Evolutionary conservation across 306 rosid species (phyloP).

Genomic region (Ochetophila trinervis): DNA sequence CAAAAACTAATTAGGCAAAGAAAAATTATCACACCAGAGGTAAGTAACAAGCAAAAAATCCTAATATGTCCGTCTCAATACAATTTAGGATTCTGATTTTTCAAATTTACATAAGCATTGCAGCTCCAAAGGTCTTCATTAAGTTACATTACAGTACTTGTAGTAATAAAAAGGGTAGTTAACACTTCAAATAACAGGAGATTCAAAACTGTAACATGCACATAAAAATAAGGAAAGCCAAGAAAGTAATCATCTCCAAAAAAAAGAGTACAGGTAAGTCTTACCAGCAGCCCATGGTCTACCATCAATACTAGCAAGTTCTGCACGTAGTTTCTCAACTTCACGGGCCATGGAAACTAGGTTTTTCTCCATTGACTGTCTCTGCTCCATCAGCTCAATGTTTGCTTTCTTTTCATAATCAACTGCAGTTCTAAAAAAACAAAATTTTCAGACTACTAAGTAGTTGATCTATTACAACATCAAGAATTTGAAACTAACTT

Average conservation of each 20-base stretch:
- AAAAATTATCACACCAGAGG: no score
- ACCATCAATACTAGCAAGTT: slow-evolving; percentile 57
- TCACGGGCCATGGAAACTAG: slow-evolving; percentile 90
- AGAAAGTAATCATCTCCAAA: slow-evolving; percentile 14
- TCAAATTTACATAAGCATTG: no score
- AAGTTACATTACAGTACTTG: no score
- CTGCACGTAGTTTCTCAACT: slow-evolving; percentile 86
- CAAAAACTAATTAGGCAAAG: no score
- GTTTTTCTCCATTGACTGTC: slow-evolving; percentile 84
- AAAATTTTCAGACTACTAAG: slow-evolving; percentile 7
- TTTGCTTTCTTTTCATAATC: slow-evolving; percentile 86
- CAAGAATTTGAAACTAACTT: background rate
- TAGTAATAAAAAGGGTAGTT: no score
- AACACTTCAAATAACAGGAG: no score
- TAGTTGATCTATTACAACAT: background rate
- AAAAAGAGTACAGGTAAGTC: slow-evolving; percentile 12
- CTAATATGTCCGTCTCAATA: no score
- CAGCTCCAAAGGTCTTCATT: no score
- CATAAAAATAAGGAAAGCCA: background rate
- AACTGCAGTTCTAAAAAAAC: slow-evolving; percentile 46
- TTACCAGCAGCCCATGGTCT: slow-evolving; percentile 86
- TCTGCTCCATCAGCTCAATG: slow-evolving; percentile 79
- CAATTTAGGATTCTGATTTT: no score
- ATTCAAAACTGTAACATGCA: background rate
- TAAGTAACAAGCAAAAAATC: no score